Evolutionary conservation across 192 early-diverging fungal species (phyloP).

Genomic region (Gryganskiella cystojenkinii): DNA sequence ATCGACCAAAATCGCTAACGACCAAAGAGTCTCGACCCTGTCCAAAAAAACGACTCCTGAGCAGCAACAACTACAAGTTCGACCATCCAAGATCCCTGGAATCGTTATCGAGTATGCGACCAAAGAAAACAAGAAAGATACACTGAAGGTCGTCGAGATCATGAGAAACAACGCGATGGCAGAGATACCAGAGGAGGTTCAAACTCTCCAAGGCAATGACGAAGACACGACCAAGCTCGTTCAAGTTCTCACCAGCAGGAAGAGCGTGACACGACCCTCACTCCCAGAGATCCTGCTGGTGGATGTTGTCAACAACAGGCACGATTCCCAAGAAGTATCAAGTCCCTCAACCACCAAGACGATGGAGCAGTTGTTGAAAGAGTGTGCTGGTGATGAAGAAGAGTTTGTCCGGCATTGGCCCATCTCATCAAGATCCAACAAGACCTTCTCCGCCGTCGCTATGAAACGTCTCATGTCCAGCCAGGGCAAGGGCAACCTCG

Average conservation of each 20-base stretch:
- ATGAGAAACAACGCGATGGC: no score
- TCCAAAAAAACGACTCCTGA: neutral
- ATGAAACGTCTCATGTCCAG: conserved; percentile 7
- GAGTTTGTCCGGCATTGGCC: conserved; percentile 3
- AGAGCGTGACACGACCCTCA: neutral
- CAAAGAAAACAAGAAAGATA: no score
- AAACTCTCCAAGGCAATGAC: no score
- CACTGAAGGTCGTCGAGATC: no score
- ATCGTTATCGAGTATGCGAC: no score
- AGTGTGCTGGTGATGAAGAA: conserved; percentile 23
- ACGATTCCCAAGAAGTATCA: no score
- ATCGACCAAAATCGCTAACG: no score
- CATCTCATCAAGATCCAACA: conserved; percentile 10
- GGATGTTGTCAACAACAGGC: neutral
- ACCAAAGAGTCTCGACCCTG: no score
- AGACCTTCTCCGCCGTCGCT: conserved; percentile 33
- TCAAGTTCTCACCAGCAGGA: neutral
- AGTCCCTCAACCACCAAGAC: conserved; percentile 19
- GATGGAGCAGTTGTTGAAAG: conserved; percentile 28
- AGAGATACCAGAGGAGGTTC: no score
- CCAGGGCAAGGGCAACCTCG: neutral
- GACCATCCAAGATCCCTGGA: no score
- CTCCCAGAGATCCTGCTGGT: neutral
- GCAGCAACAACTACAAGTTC: neutral
- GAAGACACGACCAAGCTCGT: no score